phyloP scores from a whole-genome alignment of 495 filamentous ascomycete genomes.

The Xylaria acuta region DNA sequence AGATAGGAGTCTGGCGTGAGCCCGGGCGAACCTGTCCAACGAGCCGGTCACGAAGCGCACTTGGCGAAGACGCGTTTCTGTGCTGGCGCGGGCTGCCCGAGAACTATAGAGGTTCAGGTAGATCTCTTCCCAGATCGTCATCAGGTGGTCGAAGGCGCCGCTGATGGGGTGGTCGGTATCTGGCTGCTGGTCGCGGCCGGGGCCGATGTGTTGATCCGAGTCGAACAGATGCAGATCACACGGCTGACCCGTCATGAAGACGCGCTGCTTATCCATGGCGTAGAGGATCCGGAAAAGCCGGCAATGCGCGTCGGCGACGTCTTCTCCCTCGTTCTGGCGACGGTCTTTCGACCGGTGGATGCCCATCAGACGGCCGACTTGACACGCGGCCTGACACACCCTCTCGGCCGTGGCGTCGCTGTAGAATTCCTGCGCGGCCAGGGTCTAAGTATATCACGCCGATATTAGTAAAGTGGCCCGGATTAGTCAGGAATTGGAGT shows the following conservation, averaged over 20 bases:
- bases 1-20: slow-evolving; percentile 12
- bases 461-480: neutral
- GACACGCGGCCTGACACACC: slow-evolving; percentile 30
- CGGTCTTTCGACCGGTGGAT: slow-evolving; percentile 19
- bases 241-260: slow-evolving; percentile 29
- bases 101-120: slow-evolving; percentile 29
- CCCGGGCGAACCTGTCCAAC: slow-evolving; percentile 17
- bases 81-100: slow-evolving; percentile 6
- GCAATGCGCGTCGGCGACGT: neutral
- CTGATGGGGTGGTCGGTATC: slow-evolving; percentile 14
- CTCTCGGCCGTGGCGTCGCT: slow-evolving; percentile 24
- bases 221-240: slow-evolving; percentile 31
- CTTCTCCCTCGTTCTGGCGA: neutral
- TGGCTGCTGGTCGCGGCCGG: neutral
- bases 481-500: neutral
- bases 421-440: slow-evolving; percentile 28
- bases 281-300: slow-evolving; percentile 31
- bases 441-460: slow-evolving; percentile 9
- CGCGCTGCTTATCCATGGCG: slow-evolving; percentile 30
- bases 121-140: slow-evolving; percentile 33
- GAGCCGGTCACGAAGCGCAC: slow-evolving; percentile 12
- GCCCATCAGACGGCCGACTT: slow-evolving; percentile 28
- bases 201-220: slow-evolving; percentile 23
- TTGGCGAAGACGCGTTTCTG: slow-evolving; percentile 6
- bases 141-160: slow-evolving; percentile 29